phyloP scores from a whole-genome alignment of 768 basidiomycete species.

The Albatrellus ellisii region DNA sequence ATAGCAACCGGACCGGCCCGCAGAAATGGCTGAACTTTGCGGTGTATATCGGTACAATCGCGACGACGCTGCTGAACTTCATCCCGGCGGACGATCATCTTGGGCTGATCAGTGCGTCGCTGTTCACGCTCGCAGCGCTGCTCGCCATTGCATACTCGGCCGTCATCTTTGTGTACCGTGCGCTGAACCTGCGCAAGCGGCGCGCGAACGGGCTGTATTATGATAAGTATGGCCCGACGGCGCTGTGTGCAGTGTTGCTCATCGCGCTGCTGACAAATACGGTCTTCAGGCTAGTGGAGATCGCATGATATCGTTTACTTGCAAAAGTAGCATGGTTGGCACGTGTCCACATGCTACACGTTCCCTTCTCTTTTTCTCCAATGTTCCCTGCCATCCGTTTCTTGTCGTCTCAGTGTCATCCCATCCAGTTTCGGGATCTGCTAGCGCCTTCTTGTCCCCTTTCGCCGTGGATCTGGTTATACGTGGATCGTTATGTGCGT shows the following conservation, averaged over 20 bases:
- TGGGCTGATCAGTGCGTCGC: conserved; percentile 75
- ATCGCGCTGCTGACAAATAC: conserved; percentile 65
- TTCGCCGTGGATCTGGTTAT: no score
- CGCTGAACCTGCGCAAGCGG: conserved; percentile 51
- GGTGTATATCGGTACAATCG: conserved; percentile 80
- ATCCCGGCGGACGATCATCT: conserved; percentile 52
- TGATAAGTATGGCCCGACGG: conserved; percentile 77
- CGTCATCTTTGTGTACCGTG: conserved; percentile 67
- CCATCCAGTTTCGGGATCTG: no score
- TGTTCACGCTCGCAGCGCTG: conserved; percentile 87
- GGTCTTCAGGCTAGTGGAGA: conserved; percentile 48
- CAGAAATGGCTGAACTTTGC: conserved; percentile 87
- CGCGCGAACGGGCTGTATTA: conserved; percentile 77
- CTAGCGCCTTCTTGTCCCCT: no score
- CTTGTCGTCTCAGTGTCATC: no score
- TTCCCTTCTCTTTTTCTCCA: no score
- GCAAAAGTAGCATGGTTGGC: no score
- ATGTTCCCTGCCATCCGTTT: no score
- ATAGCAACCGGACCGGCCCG: neutral
- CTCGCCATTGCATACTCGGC: conserved; percentile 81
- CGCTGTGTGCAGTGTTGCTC: conserved; percentile 58
- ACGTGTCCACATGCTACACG: no score
- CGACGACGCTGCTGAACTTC: conserved; percentile 85
- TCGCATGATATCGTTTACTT: conserved; percentile 14
- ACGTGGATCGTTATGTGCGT: no score